phyloP scores from a whole-genome alignment of 2,329 filamentous ascomycete genomes.

The Fusarium brachygibbosum region DNA sequence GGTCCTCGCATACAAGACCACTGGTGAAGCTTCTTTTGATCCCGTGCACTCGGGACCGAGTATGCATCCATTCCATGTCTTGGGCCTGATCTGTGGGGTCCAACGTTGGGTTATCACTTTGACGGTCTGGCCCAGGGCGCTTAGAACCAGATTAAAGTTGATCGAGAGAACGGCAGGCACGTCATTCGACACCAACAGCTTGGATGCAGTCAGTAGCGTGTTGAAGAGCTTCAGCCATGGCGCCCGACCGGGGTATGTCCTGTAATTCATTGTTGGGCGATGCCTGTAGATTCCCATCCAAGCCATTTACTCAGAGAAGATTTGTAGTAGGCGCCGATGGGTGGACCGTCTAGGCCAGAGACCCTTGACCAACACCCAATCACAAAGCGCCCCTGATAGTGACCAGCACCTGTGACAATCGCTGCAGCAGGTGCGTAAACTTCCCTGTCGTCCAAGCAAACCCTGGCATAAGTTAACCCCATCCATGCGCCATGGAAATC shows the following conservation, averaged over 20 bases:
- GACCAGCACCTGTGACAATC: slow-evolving; percentile 44
- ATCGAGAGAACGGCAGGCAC: slow-evolving; percentile 35
- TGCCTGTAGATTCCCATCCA: slow-evolving; percentile 14
- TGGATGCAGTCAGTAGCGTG: slow-evolving; percentile 37
- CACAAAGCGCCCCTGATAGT: slow-evolving; percentile 11
- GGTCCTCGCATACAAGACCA: slow-evolving; percentile 29
- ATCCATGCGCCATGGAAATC: slow-evolving; percentile 1
- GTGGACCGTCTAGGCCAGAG: slow-evolving; percentile 19
- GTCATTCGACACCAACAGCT: slow-evolving; percentile 46
- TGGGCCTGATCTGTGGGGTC: slow-evolving; percentile 37
- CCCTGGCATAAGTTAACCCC: slow-evolving; percentile 21
- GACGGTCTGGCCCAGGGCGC: slow-evolving; percentile 42
- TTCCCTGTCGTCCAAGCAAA: slow-evolving; percentile 30
- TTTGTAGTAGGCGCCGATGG: slow-evolving; percentile 37
- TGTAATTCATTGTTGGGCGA: slow-evolving; percentile 1
- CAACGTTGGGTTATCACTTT: slow-evolving; percentile 20
- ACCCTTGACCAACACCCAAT: slow-evolving; percentile 28
- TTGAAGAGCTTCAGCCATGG: slow-evolving; percentile 22
- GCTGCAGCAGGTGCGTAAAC: slow-evolving; percentile 43
- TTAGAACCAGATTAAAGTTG: slow-evolving; percentile 39
- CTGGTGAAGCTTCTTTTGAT: slow-evolving; percentile 19
- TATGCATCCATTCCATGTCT: background rate
- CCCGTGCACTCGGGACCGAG: slow-evolving; percentile 39
- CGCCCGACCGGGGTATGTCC: slow-evolving; percentile 23
- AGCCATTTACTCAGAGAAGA: slow-evolving; percentile 12